Evolutionary conservation across 148 eudicot genomes (phyloP).

Genomic region (Chenopodium suecicum): DNA sequence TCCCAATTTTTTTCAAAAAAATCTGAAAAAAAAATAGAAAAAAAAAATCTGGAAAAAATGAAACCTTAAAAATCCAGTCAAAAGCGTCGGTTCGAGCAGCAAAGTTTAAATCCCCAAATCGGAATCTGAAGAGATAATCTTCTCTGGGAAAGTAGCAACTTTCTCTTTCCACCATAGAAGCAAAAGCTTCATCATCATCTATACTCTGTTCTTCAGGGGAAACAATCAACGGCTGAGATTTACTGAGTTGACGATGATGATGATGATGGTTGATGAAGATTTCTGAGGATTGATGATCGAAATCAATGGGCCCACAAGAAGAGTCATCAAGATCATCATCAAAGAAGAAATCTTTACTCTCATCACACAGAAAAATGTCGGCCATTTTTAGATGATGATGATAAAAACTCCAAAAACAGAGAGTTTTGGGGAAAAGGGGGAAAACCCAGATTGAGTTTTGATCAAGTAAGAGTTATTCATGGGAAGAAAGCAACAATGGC

Average conservation of each 20-base stretch:
- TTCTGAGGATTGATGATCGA: conserved; percentile 14
- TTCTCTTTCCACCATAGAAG: conserved; percentile 55
- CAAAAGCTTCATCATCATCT: conserved; percentile 45
- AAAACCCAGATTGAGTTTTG: conserved; percentile 15
- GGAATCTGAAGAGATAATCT: conserved; percentile 64
- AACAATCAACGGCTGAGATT: conserved; percentile 38
- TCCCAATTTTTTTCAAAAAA: not conserved
- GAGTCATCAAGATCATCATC: conserved; percentile 52
- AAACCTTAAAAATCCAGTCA: conserved; percentile 90
- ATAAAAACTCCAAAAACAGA: conserved; percentile 4
- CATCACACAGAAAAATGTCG: conserved; percentile 49
- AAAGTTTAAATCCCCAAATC: conserved; percentile 59
- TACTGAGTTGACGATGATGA: not conserved
- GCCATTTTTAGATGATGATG: conserved; percentile 39
- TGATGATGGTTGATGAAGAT: conserved; percentile 17
- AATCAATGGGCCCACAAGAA: conserved; percentile 6
- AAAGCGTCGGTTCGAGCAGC: conserved; percentile 55
- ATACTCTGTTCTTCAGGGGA: conserved; percentile 33
- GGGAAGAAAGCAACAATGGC: conserved; percentile 16
- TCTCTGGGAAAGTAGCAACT: conserved; percentile 44
- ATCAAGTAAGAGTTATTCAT: not conserved
- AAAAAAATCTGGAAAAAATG: not conserved
- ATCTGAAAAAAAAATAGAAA: not conserved
- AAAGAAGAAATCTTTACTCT: conserved; percentile 45
- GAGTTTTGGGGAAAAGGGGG: not conserved